Conservation (phyloP, 306 rosid genomes). For the Ormosia emarginata region DNA sequence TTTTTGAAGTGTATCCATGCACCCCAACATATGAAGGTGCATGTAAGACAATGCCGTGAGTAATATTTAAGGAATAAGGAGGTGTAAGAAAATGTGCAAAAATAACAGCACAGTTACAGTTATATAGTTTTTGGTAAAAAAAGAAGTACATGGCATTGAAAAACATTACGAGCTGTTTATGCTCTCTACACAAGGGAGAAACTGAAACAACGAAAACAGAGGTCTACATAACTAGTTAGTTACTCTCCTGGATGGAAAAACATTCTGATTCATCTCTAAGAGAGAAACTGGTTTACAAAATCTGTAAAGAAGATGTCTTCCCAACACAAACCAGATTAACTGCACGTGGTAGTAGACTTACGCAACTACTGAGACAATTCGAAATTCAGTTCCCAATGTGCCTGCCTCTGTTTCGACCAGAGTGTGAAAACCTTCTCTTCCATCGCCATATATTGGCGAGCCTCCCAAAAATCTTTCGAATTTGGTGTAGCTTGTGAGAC, state of each 20-base stretch:
- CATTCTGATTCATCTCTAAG: conserved; percentile 48
- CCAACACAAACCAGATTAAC: not conserved
- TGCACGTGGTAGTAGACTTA: not conserved
- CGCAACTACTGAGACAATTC: not conserved
- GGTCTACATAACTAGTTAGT: conserved; percentile 6
- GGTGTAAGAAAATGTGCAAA: not conserved
- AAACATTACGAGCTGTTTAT: not conserved
- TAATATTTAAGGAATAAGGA: too few relatives aligned
- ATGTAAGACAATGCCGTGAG: too few relatives aligned
- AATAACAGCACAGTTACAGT: not conserved
- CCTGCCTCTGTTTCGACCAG: conserved; percentile 42
- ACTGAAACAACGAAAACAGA: not conserved
- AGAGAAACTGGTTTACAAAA: conserved; percentile 36
- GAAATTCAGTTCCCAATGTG: conserved; percentile 49
- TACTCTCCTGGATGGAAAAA: conserved; percentile 54
- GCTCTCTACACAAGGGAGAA: not conserved
- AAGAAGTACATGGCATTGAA: not conserved
- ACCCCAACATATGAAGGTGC: too few relatives aligned
- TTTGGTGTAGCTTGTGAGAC: conserved; percentile 52
- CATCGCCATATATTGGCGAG: conserved; percentile 42
- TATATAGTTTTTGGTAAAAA: not conserved
- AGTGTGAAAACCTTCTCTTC: conserved; percentile 42
- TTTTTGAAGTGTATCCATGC: too few relatives aligned
- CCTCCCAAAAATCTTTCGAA: conserved; percentile 50
- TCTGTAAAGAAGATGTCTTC: not conserved